Conservation (phyloP, 495 filamentous ascomycete genomes). For the Podospora fimiseda region DNA sequence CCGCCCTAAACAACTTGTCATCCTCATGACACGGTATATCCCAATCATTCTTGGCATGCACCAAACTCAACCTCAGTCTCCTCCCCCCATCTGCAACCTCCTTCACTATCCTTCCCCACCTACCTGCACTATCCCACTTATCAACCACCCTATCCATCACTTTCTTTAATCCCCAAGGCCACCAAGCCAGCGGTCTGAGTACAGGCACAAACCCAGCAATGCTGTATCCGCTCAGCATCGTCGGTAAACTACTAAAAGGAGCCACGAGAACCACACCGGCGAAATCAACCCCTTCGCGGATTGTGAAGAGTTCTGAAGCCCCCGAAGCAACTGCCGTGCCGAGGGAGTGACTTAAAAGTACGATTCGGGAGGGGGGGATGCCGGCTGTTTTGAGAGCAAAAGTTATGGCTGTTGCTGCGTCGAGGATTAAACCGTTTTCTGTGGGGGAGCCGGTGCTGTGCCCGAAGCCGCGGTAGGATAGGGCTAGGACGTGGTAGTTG, state of each 20-base stretch:
- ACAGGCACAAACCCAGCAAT: conserved; percentile 72
- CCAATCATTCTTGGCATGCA: conserved; percentile 68
- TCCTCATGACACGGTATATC: conserved; percentile 66
- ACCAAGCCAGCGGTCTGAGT: conserved; percentile 58
- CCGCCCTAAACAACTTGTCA: conserved; percentile 49
- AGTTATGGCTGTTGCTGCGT: conserved; percentile 63
- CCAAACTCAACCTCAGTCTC: conserved; percentile 58
- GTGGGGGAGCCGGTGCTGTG: conserved; percentile 71
- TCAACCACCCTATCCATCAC: conserved; percentile 43
- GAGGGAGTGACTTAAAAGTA: conserved; percentile 81
- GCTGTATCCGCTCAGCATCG: conserved; percentile 56
- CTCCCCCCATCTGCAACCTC: conserved; percentile 36
- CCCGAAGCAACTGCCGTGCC: conserved; percentile 78
- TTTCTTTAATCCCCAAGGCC: conserved; percentile 36
- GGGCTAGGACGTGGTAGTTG: conserved; percentile 53
- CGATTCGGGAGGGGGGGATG: conserved; percentile 64
- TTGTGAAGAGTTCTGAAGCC: conserved; percentile 59
- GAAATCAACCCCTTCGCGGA: conserved; percentile 43
- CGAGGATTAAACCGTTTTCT: conserved; percentile 74
- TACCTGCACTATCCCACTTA: conserved; percentile 44
- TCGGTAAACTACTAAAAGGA: conserved; percentile 67
- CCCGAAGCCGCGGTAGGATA: conserved; percentile 92
- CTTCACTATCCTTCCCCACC: conserved; percentile 37
- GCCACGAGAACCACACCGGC: conserved; percentile 71
- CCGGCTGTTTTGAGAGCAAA: conserved; percentile 61